These are phyloP conservation scores for Albugo laibachii DNA, from an alignment of 352 stramenopile genomes.

Conservation along the genomic window DNA sequence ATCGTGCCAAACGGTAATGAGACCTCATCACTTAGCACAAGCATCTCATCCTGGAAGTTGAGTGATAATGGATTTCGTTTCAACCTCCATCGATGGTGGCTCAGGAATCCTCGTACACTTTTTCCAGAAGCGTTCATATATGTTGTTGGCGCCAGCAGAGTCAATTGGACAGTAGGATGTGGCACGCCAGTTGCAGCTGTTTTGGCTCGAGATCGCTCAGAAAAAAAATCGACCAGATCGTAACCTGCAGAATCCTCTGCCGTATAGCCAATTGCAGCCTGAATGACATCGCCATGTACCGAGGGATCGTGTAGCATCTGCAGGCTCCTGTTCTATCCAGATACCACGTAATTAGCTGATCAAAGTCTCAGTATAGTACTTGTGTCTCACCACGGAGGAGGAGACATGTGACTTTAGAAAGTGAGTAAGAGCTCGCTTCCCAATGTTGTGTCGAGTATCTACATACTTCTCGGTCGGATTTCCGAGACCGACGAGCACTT, in stretches of 20 bases:
- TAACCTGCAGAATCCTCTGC: constrained; percentile 31
- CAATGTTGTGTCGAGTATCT: constrained; percentile 75
- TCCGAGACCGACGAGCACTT: constrained; percentile 66
- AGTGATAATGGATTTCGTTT: constrained; percentile 67
- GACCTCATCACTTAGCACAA: constrained; percentile 69
- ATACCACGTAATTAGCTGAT: neutral
- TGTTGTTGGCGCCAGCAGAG: constrained; percentile 47
- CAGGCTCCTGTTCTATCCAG: constrained; percentile 18
- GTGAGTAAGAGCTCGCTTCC: constrained; percentile 32
- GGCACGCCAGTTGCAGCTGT: constrained; percentile 54
- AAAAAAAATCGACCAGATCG: constrained; percentile 61
- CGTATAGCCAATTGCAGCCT: constrained; percentile 38
- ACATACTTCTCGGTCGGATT: constrained; percentile 69
- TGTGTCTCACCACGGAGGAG: constrained; percentile 25
- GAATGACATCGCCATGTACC: constrained; percentile 42
- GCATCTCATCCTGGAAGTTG: constrained; percentile 68
- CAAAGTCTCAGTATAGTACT: neutral
- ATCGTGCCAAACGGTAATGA: constrained; percentile 60
- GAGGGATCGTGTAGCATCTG: constrained; percentile 28
- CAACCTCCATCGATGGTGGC: constrained; percentile 54
- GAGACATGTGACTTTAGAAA: constrained; percentile 48
- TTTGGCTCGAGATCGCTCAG: constrained; percentile 47
- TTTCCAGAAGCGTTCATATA: constrained; percentile 77
- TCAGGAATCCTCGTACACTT: constrained; percentile 59
- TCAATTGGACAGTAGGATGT: constrained; percentile 51